Conservation (phyloP, 352 stramenopile species). For the Globisporangium sylvaticum region DNA sequence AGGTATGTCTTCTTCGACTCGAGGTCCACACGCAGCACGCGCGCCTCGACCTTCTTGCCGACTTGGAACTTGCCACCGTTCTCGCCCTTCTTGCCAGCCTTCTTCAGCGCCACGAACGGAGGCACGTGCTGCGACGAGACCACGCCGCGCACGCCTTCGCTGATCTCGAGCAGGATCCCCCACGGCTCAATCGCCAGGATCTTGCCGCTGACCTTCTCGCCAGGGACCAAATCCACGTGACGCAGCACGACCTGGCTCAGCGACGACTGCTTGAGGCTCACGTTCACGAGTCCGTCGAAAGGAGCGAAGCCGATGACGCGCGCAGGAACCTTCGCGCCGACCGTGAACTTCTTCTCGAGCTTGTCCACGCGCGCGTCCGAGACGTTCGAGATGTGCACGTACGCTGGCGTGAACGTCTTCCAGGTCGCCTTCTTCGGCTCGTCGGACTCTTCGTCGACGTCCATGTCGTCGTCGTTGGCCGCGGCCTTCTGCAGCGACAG, state of each 20-base stretch:
- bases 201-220: constrained; percentile 71
- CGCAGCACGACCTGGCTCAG: constrained; percentile 75
- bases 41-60: constrained; percentile 70
- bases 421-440: constrained; percentile 52
- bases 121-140: constrained; percentile 76
- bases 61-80: constrained; percentile 73
- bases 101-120: constrained; percentile 63
- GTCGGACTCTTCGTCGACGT: constrained; percentile 33
- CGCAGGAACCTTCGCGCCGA: constrained; percentile 57
- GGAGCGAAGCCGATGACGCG: constrained; percentile 83
- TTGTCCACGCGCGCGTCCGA: constrained; percentile 82
- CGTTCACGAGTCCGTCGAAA: constrained; percentile 82
- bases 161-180: constrained; percentile 84
- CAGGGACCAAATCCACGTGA: constrained; percentile 72
- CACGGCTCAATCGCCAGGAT: constrained; percentile 80
- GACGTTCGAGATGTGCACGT: constrained; percentile 88
- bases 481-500: constrained; percentile 57
- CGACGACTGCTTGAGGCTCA: constrained; percentile 77
- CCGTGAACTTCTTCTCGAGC: constrained; percentile 82
- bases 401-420: constrained; percentile 78
- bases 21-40: constrained; percentile 80
- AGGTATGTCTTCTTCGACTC: constrained; percentile 92
- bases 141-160: constrained; percentile 78
- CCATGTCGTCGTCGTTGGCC: constrained; percentile 42
- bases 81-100: constrained; percentile 52